A percentile compares a stretch with the other conserved stretches of the same genome.
Evolutionary conservation across 345 rosid genomes (phyloP).

Genomic region (Lenwebbia sp.): DNA sequence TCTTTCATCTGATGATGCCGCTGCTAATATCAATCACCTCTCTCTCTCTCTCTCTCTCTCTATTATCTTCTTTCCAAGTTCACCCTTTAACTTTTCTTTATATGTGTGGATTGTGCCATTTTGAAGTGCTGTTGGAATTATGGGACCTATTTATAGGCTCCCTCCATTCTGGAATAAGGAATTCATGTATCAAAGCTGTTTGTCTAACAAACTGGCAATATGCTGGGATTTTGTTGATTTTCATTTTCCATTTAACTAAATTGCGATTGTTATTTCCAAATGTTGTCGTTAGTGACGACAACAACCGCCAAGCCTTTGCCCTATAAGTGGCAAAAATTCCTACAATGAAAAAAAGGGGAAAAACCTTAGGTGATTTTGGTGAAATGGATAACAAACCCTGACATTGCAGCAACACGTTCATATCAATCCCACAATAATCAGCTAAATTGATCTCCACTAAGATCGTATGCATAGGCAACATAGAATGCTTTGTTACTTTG

Average conservation of each 20-base stretch:
- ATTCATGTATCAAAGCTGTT: neutral
- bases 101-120: neutral
- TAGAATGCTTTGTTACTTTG: neutral
- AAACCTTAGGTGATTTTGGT: neutral
- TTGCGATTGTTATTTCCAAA: neutral
- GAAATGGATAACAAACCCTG: neutral
- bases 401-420: too few species aligned
- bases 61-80: neutral
- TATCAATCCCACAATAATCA: too few species aligned
- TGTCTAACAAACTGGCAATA: neutral
- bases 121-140: neutral
- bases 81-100: neutral
- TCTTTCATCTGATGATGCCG: neutral
- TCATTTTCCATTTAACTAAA: neutral
- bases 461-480: neutral
- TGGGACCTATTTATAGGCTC: neutral
- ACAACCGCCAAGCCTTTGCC: neutral
- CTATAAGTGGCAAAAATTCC: neutral
- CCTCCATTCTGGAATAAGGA: neutral
- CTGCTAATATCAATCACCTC: neutral
- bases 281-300: too few species aligned
- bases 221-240: neutral
- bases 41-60: neutral
- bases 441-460: neutral
- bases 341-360: neutral